Evolutionary conservation across 257 asterid species (phyloP).

Genomic region (Linaria vulgaris): DNA sequence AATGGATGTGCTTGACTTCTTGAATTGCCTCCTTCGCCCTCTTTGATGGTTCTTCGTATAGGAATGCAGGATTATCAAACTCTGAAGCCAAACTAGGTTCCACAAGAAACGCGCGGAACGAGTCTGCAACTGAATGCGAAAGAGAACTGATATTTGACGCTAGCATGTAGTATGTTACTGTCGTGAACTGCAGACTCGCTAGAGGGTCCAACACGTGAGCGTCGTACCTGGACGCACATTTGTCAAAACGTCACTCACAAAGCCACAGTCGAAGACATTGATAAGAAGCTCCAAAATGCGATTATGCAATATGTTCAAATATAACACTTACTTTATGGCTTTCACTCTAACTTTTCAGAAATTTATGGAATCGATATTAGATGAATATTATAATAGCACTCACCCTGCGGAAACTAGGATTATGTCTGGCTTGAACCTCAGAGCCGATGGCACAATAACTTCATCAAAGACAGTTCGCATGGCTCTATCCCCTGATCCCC

Average conservation of each 20-base stretch:
- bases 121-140: constrained; percentile 78
- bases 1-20: constrained; percentile 65
- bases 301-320: no score
- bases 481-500: constrained; percentile 90
- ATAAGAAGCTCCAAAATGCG: neutral
- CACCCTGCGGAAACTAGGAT: constrained; percentile 99
- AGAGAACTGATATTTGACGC: constrained; percentile 69
- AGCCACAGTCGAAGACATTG: neutral
- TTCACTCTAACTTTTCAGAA: no score
- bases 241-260: constrained; percentile 3
- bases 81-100: constrained; percentile 74
- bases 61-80: constrained; percentile 65
- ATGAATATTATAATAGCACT: constrained; percentile 7
- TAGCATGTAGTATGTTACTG: constrained; percentile 90
- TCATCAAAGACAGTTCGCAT: constrained; percentile 75
- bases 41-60: constrained; percentile 75
- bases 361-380: no score
- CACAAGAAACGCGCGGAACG: constrained; percentile 80
- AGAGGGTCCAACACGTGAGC: constrained; percentile 90
- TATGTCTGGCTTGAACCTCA: constrained; percentile 90
- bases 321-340: no score
- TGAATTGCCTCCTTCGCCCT: constrained; percentile 75
- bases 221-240: constrained; percentile 62
- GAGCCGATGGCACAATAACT: constrained; percentile 83
- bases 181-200: constrained; percentile 81